Evolutionary conservation across 352 stramenopile species (phyloP), one percentile per base, ranked within the genome.

Genomic region (Globisporangium abappressorium): DNA sequence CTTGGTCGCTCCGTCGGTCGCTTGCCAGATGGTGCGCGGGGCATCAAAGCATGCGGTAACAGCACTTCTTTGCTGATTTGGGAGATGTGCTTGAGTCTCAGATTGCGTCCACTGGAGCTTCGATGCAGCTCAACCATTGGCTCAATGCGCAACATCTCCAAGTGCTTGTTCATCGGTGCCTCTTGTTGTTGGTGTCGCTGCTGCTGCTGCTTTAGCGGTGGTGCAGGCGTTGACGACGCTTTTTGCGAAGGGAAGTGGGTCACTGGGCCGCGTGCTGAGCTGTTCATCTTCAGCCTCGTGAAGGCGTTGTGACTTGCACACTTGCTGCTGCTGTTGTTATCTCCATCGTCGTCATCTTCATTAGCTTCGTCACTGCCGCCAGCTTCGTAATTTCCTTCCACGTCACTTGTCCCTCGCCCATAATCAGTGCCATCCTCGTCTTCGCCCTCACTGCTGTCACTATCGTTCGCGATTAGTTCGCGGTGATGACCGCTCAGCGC

Each of bases 91-190:
- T 84, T 81, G n/a, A 86, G 69, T 5, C 74, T 70, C 26, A 88
- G 36, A 63, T 82, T 86, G 18, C 78, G 78, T 28, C 78, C 80
- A 57, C 80, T 88, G 6, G 76, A 75, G 65, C 77, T 86, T 28
- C 80, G 76, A 51, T 88, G 78, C 56, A 86, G 51, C 62, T 85
- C 80, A 9, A 85, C 71, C 9, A 34, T n/a, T 28, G 65, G 24
- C 26, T 65, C 53, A 12, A 70, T 70, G 28, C 65, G 65, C 47
- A 66, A 58, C 18, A 38, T 28, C 8, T 54, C 56, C n/a, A 65
- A 12, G 7, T 46, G 5, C 24, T 51, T 62, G 57, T 53, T 62
- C 12, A 14, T 59, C 9, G 47, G 47, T 9, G n/a, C n/a, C 22
- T 33, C 6, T 8, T 18, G 15, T 7, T 41, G 8, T 11, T 20